Evolutionary conservation across 345 rosid species (phyloP), one percentile per base, ranked within the genome.

Genomic region (Eucalyptus curtisii): DNA sequence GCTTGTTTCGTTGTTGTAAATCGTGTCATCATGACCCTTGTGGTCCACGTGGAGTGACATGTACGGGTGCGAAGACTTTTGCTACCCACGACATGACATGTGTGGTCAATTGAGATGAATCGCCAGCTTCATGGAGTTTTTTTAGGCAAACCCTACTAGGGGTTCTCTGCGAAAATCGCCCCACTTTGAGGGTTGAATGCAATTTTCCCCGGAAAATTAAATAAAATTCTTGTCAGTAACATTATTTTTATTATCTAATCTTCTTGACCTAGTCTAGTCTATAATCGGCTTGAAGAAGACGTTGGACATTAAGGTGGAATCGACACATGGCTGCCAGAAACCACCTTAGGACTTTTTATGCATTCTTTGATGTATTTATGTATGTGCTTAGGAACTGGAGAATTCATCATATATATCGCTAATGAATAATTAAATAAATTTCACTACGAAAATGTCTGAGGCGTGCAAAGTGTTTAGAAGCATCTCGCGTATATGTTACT

Each of bases 391-490:
- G 66, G 66, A 59, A 5, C 27, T 27, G 57, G 24, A 4, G 1
- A 52, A 19, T 52, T 52, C 57, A 3, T 7, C 42, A 17, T 33
- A 71, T 71, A 37, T 33, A 19, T n/a, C 2, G 8, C 8, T 71
- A 37, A 37, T 71, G 82, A 71, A 4, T 71, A 71, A 71, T 71
- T 71, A 19, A 19, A 71, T 37, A 71, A 37, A 71, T 17, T 37
- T 5, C 27, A 5, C 45, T 37, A 10, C 4, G 0, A 71, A 71
- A 10, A 71, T 71, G 3, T 0, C 45, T 5, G 45, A 5, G 27
- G 14, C 5, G 4, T 71, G 25, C 27, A 9, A 71, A 71, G 82
- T 14, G 45, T 9, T 71, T 37, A 20, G 13, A 37, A 37, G 42
- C 42, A 68, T 68, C 24, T 20, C 42, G 5, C 42, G 7, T 17